Evolutionary conservation across 2,329 filamentous ascomycete genomes (phyloP), one percentile per base, ranked within the genome.

Genomic region (Dothistroma pini): DNA sequence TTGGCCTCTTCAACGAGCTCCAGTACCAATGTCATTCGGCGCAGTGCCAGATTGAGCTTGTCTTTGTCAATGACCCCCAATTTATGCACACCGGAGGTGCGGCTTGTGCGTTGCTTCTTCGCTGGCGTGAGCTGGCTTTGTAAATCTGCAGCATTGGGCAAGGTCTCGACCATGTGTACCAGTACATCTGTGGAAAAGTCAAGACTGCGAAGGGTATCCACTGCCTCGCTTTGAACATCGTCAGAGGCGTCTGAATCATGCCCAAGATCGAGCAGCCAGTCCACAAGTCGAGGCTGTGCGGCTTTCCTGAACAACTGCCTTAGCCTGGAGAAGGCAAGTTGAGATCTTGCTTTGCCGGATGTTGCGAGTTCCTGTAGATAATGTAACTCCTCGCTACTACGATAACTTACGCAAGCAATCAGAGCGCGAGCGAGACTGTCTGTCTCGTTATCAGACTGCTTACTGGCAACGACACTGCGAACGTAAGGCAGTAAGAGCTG

Each of bases 1-100:
- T 86, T 84, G 2, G 92, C 93, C 54, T 85, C 86, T 72, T 97
- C 93, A 16, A 97, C 85, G 29, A 97, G 78, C 74, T 97, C 93
- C 41, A 97, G 80, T 11, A 97, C 90, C 71, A 96, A 87, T 0
- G 93, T 96, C 58, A 93, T 84, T 68, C 89, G 89, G 68, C 86
- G 86, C 64, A 97, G 82, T 7, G 88, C 83, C 53, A 83, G 81
- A 65, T 84, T 85, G 32, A 93, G 76, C 70, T 90, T 86, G 7
- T 84, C 81, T 35, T 86, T 85, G 59, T 87, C 83, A 64, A 87
- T 85, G 14, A 83, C 79, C 38, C 84, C 82, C 57, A 86, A 79
- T 52, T 83, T 84, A 57, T 85, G 83, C 66, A 84, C 83, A 66
- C 90, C 89, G 16, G 85, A 87, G 58, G 57, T 52, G 11, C 66